These are phyloP conservation scores for Leishmania turanica DNA, from an alignment of 208 protist genomes.

Conservation along the genomic window DNA sequence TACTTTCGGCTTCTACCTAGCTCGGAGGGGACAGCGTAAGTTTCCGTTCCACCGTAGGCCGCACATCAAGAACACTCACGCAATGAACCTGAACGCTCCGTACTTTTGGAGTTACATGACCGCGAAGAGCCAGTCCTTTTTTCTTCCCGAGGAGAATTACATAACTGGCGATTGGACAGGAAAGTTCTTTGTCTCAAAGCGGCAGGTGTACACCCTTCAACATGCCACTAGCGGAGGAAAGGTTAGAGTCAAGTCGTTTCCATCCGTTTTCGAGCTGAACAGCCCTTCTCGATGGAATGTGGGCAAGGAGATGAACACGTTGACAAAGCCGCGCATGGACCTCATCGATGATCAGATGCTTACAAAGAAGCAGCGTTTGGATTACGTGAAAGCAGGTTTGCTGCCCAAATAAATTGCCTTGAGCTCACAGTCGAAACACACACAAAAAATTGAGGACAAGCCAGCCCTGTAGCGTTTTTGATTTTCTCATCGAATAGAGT, in stretches of 20 bases:
- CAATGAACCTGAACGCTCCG: constrained; percentile 87
- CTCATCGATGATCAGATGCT: constrained; percentile 93
- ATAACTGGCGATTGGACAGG: constrained; percentile 93
- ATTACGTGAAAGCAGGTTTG: constrained; percentile 88
- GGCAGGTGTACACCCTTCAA: constrained; percentile 91
- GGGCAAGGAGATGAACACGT: constrained; percentile 87
- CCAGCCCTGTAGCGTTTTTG: neutral
- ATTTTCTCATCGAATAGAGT: neutral
- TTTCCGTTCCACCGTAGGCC: constrained; percentile 82
- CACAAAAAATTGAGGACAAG: neutral
- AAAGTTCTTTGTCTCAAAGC: constrained; percentile 89
- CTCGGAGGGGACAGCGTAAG: constrained; percentile 77
- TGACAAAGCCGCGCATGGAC: constrained; percentile 88
- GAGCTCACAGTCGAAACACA: neutral
- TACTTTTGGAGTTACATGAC: constrained; percentile 92
- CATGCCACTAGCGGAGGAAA: constrained; percentile 85
- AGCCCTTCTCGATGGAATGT: constrained; percentile 90
- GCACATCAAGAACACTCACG: constrained; percentile 84
- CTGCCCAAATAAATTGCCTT: constrained; percentile 70
- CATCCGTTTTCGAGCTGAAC: constrained; percentile 86
- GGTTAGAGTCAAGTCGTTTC: constrained; percentile 88
- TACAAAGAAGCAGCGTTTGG: constrained; percentile 90
- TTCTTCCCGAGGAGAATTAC: constrained; percentile 90
- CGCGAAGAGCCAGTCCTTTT: constrained; percentile 76
- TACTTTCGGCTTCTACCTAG: constrained; percentile 89